Evolutionary conservation across 805 yeast species (phyloP).

Genomic region (Clavispora santaluciae): DNA sequence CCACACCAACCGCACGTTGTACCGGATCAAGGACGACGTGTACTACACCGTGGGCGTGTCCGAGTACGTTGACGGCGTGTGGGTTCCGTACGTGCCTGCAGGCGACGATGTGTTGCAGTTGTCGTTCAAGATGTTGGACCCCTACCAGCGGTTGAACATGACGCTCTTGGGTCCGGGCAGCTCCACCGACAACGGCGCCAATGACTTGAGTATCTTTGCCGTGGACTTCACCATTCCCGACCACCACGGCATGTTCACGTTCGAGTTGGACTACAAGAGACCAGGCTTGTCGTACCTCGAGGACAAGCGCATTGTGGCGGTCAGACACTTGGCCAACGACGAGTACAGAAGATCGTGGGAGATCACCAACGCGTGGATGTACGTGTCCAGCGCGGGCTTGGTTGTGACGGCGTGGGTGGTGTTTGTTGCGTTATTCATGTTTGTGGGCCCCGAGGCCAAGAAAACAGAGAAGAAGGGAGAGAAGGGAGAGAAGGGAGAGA

Average conservation of each 20-base stretch:
- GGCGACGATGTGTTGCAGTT: conserved; percentile 60
- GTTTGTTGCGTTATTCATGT: conserved; percentile 65
- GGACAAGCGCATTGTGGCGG: conserved; percentile 67
- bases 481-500: conserved; percentile 3
- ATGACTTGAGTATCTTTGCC: conserved; percentile 46
- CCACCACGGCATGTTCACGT: conserved; percentile 95
- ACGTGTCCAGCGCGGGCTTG: conserved; percentile 61
- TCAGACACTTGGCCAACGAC: conserved; percentile 92
- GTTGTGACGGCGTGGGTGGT: conserved; percentile 75
- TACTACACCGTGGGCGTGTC: conserved; percentile 49
- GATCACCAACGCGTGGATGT: conserved; percentile 90
- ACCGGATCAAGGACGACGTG: conserved; percentile 73
- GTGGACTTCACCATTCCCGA: conserved; percentile 76
- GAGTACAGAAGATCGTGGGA: conserved; percentile 93
- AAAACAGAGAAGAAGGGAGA: background rate
- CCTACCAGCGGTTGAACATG: conserved; percentile 80
- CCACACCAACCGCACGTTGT: conserved; percentile 31
- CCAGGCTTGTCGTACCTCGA: conserved; percentile 66
- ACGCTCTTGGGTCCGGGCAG: conserved; percentile 36
- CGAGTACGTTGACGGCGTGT: conserved; percentile 42
- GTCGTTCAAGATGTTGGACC: conserved; percentile 87
- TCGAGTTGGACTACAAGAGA: conserved; percentile 71
- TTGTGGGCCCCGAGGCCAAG: conserved; percentile 21
- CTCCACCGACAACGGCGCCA: conserved; percentile 30
- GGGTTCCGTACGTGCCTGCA: conserved; percentile 58